These are phyloP conservation scores for Oryza meridionalis DNA, from an alignment of 176 grass and related monocot genomes.

Conservation along the genomic window DNA sequence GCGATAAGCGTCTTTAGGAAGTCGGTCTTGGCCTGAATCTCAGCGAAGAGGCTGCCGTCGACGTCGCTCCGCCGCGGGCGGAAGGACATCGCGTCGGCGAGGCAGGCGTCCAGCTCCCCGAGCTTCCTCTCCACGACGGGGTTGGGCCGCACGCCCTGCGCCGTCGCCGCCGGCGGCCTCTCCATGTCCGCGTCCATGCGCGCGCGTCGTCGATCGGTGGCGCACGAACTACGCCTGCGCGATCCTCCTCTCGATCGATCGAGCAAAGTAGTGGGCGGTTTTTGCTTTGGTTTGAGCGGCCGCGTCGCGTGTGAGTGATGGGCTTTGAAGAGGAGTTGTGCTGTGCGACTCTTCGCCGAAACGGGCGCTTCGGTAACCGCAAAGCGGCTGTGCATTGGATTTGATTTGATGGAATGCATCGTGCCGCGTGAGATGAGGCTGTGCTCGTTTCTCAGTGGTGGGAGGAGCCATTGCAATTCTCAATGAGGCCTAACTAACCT, in stretches of 20 bases:
- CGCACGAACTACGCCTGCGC: neutral
- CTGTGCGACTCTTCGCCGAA: constrained; percentile 29
- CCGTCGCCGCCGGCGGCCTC: neutral
- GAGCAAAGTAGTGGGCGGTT: neutral
- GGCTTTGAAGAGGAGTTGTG: constrained; percentile 25
- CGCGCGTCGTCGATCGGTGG: neutral
- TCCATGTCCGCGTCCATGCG: constrained; percentile 13
- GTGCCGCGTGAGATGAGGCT: neutral
- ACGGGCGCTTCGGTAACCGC: constrained; percentile 29
- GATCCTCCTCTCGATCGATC: neutral
- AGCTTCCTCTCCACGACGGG: constrained; percentile 29
- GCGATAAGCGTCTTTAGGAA: constrained; percentile 48
- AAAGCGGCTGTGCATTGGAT: neutral
- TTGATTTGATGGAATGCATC: constrained; percentile 15
- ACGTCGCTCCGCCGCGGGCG: neutral
- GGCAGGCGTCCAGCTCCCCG: constrained; percentile 21
- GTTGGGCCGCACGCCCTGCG: neutral
- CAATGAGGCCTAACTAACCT: neutral
- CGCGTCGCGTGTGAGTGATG: constrained; percentile 6
- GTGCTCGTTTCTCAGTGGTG: constrained; percentile 1
- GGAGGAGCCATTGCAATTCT: constrained; percentile 9
- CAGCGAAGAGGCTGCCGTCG: neutral
- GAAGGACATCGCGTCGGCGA: constrained; percentile 18
- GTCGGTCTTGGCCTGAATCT: constrained; percentile 11
- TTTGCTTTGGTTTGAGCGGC: neutral